phyloP scores from a whole-genome alignment of 2,329 filamentous ascomycete species.

The Pseudogymnoascus pannorum region DNA sequence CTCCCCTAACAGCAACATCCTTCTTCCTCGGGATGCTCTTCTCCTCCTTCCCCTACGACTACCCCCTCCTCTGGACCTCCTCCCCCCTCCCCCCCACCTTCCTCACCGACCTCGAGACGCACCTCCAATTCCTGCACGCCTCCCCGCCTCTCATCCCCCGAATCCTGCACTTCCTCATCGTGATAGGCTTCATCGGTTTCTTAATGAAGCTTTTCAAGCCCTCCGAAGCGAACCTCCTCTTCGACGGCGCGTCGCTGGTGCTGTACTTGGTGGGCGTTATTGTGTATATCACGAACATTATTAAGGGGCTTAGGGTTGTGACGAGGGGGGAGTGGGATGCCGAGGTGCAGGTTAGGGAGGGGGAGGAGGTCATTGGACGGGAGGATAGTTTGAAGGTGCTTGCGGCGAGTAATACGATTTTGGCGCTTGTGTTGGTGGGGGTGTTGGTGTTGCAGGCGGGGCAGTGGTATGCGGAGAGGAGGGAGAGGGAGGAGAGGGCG shows the following conservation, averaged over 20 bases:
- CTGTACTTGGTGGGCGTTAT: slow-evolving; percentile 80
- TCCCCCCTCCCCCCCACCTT: slow-evolving; percentile 53
- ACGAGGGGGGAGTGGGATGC: slow-evolving; percentile 53
- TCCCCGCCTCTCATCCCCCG: slow-evolving; percentile 87
- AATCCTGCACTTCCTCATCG: slow-evolving; percentile 89
- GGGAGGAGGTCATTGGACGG: slow-evolving; percentile 62
- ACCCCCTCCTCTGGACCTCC: slow-evolving; percentile 75
- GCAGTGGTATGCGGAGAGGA: slow-evolving; percentile 97
- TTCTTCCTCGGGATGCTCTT: slow-evolving; percentile 99
- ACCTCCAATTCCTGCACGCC: slow-evolving; percentile 85
- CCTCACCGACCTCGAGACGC: slow-evolving; percentile 78
- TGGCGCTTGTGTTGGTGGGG: slow-evolving; percentile 85
- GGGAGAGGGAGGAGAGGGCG: slow-evolving; percentile 74
- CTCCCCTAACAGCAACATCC: slow-evolving; percentile 59
- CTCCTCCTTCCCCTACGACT: slow-evolving; percentile 93
- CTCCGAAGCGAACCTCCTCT: slow-evolving; percentile 89
- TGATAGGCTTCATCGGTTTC: slow-evolving; percentile 79
- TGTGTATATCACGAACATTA: slow-evolving; percentile 92
- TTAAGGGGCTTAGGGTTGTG: slow-evolving; percentile 85
- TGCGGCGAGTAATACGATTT: slow-evolving; percentile 89
- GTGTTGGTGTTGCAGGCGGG: slow-evolving; percentile 90
- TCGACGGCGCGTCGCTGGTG: slow-evolving; percentile 68
- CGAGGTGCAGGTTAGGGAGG: slow-evolving; percentile 18
- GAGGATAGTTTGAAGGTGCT: slow-evolving; percentile 90
- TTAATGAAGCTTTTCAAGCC: slow-evolving; percentile 92